Percentiles rank a stretch among this genome's conserved stretches.
These are phyloP conservation scores for Ceratocystis diversiconidia DNA, from an alignment of 2,329 filamentous ascomycete genomes.

Conservation along the genomic window DNA sequence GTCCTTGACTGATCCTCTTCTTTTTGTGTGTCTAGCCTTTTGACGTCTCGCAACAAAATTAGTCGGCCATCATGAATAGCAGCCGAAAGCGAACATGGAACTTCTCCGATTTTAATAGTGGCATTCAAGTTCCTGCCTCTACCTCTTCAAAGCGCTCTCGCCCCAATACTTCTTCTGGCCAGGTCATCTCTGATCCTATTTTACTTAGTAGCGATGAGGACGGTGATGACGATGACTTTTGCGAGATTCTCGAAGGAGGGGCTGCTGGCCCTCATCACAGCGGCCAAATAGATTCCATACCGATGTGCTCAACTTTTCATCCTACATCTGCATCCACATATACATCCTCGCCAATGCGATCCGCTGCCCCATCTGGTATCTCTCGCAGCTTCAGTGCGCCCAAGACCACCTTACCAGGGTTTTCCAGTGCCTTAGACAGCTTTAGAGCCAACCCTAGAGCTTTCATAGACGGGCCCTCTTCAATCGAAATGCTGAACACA, in stretches of 20 bases:
- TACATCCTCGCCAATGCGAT: background rate
- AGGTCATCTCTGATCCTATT: background rate
- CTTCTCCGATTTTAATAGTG: background rate
- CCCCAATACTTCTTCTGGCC: background rate
- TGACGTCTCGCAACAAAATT: background rate
- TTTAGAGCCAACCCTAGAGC: background rate
- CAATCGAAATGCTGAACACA: background rate
- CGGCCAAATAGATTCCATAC: no score
- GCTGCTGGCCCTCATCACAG: conserved; percentile 8
- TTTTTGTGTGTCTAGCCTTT: background rate
- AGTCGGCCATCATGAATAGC: background rate
- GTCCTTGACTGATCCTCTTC: background rate
- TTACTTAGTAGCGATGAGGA: conserved; percentile 12
- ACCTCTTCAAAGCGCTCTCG: background rate
- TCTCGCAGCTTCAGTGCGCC: background rate
- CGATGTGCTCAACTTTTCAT: background rate
- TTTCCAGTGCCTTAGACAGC: background rate
- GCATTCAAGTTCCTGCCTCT: no score
- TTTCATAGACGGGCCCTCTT: background rate
- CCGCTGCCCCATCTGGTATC: background rate
- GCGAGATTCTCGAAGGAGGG: background rate
- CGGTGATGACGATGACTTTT: conserved; percentile 10
- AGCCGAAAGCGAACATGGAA: background rate
- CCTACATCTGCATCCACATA: background rate
- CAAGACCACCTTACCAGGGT: background rate